Percentiles rank a stretch among this genome's conserved stretches.
These are phyloP conservation scores for Tolypocladium sp. DNA, from an alignment of 2,329 filamentous ascomycete species.

Conservation along the genomic window DNA sequence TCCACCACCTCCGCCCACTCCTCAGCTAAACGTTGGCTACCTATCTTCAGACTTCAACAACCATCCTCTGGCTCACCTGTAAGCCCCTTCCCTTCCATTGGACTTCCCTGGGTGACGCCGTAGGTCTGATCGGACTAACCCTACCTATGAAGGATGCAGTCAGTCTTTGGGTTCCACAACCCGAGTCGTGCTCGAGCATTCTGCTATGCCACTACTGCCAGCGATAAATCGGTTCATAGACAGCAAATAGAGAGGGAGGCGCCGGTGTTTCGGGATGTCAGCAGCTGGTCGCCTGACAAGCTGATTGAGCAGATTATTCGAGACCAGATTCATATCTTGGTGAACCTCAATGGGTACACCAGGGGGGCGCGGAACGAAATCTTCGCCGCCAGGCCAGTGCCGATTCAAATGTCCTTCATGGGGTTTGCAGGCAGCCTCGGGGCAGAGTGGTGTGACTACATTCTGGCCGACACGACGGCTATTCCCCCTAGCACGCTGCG, in stretches of 20 bases:
- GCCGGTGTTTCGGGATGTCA: slow-evolving; percentile 83
- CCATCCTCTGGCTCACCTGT: slow-evolving; percentile 86
- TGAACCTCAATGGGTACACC: slow-evolving; percentile 98
- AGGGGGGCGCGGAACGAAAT: slow-evolving; percentile 94
- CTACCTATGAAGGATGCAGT: slow-evolving; percentile 68
- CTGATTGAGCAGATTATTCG: slow-evolving; percentile 77
- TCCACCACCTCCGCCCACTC: slow-evolving; percentile 75
- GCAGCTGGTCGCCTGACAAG: slow-evolving; percentile 73
- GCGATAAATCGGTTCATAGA: slow-evolving; percentile 81
- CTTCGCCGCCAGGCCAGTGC: slow-evolving; percentile 87
- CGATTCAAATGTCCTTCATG: slow-evolving; percentile 99
- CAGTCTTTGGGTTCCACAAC: slow-evolving; percentile 89
- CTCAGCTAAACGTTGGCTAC: slow-evolving; percentile 86
- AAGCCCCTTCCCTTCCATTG: slow-evolving; percentile 18
- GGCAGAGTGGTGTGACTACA: slow-evolving; percentile 97
- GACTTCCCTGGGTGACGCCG: not conserved
- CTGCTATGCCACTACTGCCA: slow-evolving; percentile 91
- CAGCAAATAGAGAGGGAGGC: slow-evolving; percentile 90
- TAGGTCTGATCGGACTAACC: not conserved
- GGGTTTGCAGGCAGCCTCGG: slow-evolving; percentile 93
- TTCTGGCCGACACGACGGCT: slow-evolving; percentile 81
- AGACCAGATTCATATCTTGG: slow-evolving; percentile 86
- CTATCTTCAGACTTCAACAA: slow-evolving; percentile 99
- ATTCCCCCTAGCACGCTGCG: slow-evolving; percentile 75
- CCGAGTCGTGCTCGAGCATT: slow-evolving; percentile 66